Conservation (phyloP, 495 filamentous ascomycete species). For the Aspergillus ellipticus region DNA sequence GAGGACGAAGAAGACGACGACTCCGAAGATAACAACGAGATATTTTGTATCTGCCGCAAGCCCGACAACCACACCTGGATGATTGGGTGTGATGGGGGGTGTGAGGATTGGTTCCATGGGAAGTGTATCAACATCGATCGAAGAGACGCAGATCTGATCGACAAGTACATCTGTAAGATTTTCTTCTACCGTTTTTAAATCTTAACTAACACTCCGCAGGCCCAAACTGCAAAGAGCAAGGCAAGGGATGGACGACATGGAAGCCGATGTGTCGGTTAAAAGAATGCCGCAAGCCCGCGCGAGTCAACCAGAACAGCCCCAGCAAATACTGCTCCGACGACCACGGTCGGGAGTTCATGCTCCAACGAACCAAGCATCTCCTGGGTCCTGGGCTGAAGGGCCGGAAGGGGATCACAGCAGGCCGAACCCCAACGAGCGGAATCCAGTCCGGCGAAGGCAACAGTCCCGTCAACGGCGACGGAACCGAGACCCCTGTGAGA, state of each 20-base stretch:
- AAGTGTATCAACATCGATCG: slow-evolving; percentile 62
- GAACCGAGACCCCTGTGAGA: slow-evolving; percentile 21
- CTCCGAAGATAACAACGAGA: slow-evolving; percentile 44
- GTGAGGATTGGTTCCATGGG: slow-evolving; percentile 74
- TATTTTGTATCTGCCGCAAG: slow-evolving; percentile 68
- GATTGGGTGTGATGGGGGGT: slow-evolving; percentile 69
- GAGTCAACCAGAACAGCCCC: slow-evolving; percentile 39
- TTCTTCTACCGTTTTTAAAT: neutral
- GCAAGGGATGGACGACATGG: slow-evolving; percentile 58
- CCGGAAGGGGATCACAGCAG: slow-evolving; percentile 15
- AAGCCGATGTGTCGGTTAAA: slow-evolving; percentile 64
- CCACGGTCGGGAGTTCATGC: slow-evolving; percentile 59
- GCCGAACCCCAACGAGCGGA: neutral
- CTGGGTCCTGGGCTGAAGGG: slow-evolving; percentile 11
- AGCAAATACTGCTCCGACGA: slow-evolving; percentile 72
- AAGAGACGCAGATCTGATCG: slow-evolving; percentile 60
- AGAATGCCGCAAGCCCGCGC: slow-evolving; percentile 59
- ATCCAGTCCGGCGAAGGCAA: slow-evolving; percentile 13
- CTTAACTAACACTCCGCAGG: slow-evolving; percentile 27
- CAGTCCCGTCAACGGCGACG: slow-evolving; percentile 14
- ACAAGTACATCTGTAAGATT: slow-evolving; percentile 63
- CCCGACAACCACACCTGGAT: slow-evolving; percentile 74
- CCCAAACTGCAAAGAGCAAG: slow-evolving; percentile 54
- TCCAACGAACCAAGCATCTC: slow-evolving; percentile 32
- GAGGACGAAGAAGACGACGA: slow-evolving; percentile 39